Evolutionary conservation across 805 yeast species (phyloP).

Genomic region (Candida maltosa): DNA sequence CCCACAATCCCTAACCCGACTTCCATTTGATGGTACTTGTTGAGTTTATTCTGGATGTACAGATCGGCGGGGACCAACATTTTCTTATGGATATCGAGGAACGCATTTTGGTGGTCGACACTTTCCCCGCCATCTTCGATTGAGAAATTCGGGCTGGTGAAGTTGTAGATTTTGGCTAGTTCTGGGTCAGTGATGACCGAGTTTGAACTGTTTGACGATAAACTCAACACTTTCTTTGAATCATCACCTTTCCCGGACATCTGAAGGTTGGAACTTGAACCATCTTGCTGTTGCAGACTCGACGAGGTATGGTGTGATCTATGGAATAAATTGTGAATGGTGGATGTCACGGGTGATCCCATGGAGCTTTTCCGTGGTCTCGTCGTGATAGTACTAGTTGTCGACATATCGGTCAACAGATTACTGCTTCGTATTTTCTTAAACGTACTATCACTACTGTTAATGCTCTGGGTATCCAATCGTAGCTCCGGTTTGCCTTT

Average conservation of each 20-base stretch:
- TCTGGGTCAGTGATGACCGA: slow-evolving; percentile 26
- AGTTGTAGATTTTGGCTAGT: slow-evolving; percentile 30
- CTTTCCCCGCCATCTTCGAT: slow-evolving; percentile 20
- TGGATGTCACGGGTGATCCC: slow-evolving; percentile 28
- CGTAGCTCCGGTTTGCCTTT: too few species aligned
- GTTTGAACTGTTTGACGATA: slow-evolving; percentile 35
- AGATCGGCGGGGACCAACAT: slow-evolving; percentile 34
- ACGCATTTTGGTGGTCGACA: slow-evolving; percentile 17
- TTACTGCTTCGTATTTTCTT: too few species aligned
- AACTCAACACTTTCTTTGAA: slow-evolving; percentile 15
- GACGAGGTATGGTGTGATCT: slow-evolving; percentile 18
- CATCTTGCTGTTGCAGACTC: slow-evolving; percentile 9
- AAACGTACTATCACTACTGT: too few species aligned
- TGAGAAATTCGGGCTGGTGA: slow-evolving; percentile 29
- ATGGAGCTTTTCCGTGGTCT: slow-evolving; percentile 22
- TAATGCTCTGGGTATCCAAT: too few species aligned
- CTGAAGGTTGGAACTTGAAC: slow-evolving; percentile 1
- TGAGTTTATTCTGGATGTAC: slow-evolving; percentile 21
- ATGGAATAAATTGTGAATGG: slow-evolving; percentile 33
- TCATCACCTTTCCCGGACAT: background rate
- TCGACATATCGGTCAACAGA: too few species aligned
- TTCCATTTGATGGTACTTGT: slow-evolving; percentile 13
- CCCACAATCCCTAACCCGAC: slow-evolving; percentile 22
- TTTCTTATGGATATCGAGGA: slow-evolving; percentile 27
- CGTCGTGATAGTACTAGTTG: too few species aligned